These are phyloP conservation scores for Globisporangium nagaii DNA, from an alignment of 352 stramenopile genomes.

Conservation along the genomic window DNA sequence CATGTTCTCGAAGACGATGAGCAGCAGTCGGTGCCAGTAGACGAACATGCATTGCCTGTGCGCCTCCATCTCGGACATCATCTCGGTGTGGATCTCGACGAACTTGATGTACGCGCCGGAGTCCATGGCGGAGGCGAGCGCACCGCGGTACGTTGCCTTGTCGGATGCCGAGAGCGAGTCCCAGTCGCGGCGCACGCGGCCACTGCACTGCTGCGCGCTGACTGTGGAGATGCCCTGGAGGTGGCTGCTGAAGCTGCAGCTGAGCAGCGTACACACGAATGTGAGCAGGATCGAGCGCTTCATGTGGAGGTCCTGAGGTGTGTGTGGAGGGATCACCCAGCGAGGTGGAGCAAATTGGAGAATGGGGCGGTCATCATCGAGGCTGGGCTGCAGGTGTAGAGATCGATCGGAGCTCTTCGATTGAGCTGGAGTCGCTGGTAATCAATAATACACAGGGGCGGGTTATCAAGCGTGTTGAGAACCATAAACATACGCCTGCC, in stretches of 20 bases:
- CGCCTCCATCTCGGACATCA: conserved; percentile 16
- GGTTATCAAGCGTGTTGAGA: no score
- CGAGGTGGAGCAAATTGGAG: neutral
- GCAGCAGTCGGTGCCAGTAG: conserved; percentile 45
- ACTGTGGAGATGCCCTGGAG: neutral
- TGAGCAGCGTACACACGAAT: neutral
- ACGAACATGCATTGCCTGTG: conserved; percentile 38
- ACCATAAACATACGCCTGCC: no score
- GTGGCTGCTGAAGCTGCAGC: neutral
- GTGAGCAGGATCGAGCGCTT: neutral
- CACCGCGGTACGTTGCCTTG: conserved; percentile 23
- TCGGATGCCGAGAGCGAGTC: conserved; percentile 16
- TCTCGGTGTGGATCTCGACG: neutral
- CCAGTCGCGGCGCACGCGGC: conserved; percentile 30
- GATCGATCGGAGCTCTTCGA: no score
- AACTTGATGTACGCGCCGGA: conserved; percentile 18
- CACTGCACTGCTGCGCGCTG: conserved; percentile 10
- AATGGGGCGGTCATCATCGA: neutral
- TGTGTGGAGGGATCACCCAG: no score
- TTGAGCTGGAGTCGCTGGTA: neutral
- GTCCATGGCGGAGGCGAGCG: conserved; percentile 21
- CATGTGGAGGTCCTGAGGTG: neutral
- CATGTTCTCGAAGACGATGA: conserved; percentile 55
- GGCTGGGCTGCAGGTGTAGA: neutral
- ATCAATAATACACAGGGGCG: no score